Evolutionary conservation across 2,329 filamentous ascomycete genomes (phyloP).

Genomic region (Microdochium nivale): DNA sequence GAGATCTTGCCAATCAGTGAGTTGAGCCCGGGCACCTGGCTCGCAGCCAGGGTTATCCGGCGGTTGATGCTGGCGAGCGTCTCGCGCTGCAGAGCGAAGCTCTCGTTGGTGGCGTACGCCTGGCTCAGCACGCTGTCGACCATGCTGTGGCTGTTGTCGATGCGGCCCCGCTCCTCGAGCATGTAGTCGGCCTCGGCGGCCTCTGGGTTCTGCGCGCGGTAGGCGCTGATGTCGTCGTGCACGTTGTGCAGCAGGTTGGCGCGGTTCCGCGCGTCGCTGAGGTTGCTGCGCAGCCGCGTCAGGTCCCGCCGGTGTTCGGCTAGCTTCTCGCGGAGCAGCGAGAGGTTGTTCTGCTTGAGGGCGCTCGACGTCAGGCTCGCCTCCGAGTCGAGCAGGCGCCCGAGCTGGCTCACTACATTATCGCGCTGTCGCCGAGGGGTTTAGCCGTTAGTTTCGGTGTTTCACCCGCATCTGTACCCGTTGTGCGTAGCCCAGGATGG

Average conservation of each 20-base stretch:
- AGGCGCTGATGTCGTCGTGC: slow-evolving; percentile 83
- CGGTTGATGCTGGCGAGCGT: slow-evolving; percentile 82
- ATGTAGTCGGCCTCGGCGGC: slow-evolving; percentile 92
- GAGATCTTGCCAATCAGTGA: slow-evolving; percentile 86
- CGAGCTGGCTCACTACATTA: slow-evolving; percentile 69
- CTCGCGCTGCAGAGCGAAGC: slow-evolving; percentile 79
- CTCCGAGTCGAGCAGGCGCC: slow-evolving; percentile 88
- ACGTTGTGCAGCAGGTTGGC: slow-evolving; percentile 88
- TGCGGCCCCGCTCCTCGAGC: slow-evolving; percentile 75
- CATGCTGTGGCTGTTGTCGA: slow-evolving; percentile 85
- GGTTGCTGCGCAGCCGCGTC: slow-evolving; percentile 60
- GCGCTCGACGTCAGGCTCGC: slow-evolving; percentile 78
- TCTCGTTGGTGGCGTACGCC: slow-evolving; percentile 94
- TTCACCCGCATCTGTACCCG: too few species aligned
- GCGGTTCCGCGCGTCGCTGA: slow-evolving; percentile 73
- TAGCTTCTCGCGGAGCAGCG: slow-evolving; percentile 84
- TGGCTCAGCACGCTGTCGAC: slow-evolving; percentile 87
- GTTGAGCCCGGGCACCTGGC: slow-evolving; percentile 89
- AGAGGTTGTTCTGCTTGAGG: slow-evolving; percentile 93
- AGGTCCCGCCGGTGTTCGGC: slow-evolving; percentile 80
- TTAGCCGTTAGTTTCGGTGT: neutral
- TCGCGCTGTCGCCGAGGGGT: slow-evolving; percentile 55
- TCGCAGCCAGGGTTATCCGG: slow-evolving; percentile 80
- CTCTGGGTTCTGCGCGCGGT: slow-evolving; percentile 72
- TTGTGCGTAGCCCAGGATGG: neutral